Evolutionary conservation across 2,329 filamentous ascomycete species (phyloP).

Genomic region (Epicoccum sorghinum): DNA sequence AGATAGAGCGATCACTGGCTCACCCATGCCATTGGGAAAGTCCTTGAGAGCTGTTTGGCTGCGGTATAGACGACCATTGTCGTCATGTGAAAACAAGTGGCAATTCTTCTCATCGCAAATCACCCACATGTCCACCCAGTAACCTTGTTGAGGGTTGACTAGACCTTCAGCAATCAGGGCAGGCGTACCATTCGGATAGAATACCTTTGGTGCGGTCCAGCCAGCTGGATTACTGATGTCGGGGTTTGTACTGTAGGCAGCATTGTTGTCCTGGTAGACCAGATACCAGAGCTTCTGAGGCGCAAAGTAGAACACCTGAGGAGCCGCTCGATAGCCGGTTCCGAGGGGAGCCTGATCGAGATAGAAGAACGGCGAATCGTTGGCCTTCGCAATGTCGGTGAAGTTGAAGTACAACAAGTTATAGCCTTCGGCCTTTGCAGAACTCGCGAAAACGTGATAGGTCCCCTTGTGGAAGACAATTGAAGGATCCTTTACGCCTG

Average conservation of each 20-base stretch:
- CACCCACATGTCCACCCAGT: constrained; percentile 55
- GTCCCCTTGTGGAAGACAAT: constrained; percentile 47
- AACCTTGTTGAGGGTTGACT: constrained; percentile 21
- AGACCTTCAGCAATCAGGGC: constrained; percentile 31
- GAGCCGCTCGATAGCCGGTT: constrained; percentile 50
- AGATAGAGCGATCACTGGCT: constrained; percentile 46
- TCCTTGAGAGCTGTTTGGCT: constrained; percentile 41
- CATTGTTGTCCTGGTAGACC: constrained; percentile 52
- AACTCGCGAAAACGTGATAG: constrained; percentile 53
- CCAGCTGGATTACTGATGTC: constrained; percentile 45
- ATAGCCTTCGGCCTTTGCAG: constrained; percentile 45
- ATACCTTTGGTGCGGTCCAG: constrained; percentile 48
- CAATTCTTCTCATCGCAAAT: constrained; percentile 49
- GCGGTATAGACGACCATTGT: constrained; percentile 52
- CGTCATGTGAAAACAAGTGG: constrained; percentile 51
- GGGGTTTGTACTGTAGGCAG: constrained; percentile 51
- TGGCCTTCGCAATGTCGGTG: constrained; percentile 44
- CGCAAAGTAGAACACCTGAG: constrained; percentile 51
- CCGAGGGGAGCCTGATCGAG: constrained; percentile 49
- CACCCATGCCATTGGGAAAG: constrained; percentile 48
- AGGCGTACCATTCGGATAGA: constrained; percentile 43
- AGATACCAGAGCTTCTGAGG: constrained; percentile 53
- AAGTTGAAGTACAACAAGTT: constrained; percentile 52
- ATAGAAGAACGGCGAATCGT: constrained; percentile 45
- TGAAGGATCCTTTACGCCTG: constrained; percentile 46